These are phyloP conservation scores for Albophoma yamanashiensis DNA, from an alignment of 2,329 filamentous ascomycete genomes.

Conservation along the genomic window DNA sequence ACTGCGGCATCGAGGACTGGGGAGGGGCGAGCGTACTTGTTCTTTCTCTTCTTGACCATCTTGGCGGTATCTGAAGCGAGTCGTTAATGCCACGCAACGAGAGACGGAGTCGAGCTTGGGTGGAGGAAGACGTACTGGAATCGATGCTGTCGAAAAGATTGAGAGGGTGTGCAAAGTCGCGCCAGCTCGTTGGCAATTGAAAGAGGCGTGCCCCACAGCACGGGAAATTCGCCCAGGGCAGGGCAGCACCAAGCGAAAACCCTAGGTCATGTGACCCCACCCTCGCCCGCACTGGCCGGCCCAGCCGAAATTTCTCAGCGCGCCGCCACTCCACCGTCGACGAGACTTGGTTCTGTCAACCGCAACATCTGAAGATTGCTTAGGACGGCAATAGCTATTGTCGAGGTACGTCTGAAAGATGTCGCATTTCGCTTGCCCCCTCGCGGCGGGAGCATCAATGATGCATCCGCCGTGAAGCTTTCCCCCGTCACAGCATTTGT, in stretches of 20 bases:
- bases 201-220: conserved; percentile 5
- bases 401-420: conserved; percentile 52
- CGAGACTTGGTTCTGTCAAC: conserved; percentile 15
- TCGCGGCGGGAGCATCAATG: conserved; percentile 15
- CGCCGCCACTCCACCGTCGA: conserved; percentile 17
- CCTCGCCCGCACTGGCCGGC: background rate
- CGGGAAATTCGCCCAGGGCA: conserved; percentile 4
- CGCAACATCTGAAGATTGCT: conserved; percentile 48
- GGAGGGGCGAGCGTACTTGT: conserved; percentile 39
- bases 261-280: conserved; percentile 16
- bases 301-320: conserved; percentile 15
- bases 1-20: conserved; percentile 1
- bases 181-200: conserved; percentile 4
- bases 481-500: background rate
- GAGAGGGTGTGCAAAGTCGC: conserved; percentile 7
- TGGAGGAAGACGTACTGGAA: conserved; percentile 14
- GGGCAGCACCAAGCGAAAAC: conserved; percentile 11
- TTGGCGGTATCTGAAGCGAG: conserved; percentile 42
- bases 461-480: conserved; percentile 20
- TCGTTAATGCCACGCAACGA: conserved; percentile 20
- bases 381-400: conserved; percentile 53
- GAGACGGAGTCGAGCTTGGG: conserved; percentile 1
- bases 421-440: conserved; percentile 23
- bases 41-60: conserved; percentile 66
- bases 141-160: conserved; percentile 7